Base-by-base conservation (phyloP, 1,284 basidiomycete species). In the Papiliotrema nemorosa region DNA sequence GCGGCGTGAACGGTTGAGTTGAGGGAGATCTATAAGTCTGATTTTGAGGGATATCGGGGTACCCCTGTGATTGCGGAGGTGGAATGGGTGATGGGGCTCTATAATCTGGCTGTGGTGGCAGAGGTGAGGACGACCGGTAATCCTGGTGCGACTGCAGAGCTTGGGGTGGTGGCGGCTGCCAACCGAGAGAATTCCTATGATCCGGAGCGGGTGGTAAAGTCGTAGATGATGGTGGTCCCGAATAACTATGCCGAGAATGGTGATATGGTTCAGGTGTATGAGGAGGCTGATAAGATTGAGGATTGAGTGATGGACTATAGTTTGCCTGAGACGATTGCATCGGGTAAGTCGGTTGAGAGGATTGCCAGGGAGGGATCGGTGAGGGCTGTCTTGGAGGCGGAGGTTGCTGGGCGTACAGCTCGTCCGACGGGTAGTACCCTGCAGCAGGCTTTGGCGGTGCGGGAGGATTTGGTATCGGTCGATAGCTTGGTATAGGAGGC, bases 351-450 rank as follows among this genome's bases (percentile, higher is more conserved):
- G 31, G 34, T 34, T 45, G n/a, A 14, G 44, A 37, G 20, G 33
- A 21, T 31, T 31, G 34, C 12, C 22, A 10, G 13, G 20, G 7
- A 16, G 36, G 39, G 7, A 7, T 12, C 21, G 27, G 29, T 3
- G 16, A 16, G n/a, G 25, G 16, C 34, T 53, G 54, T 39, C 48
- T 47, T 25, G 48, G 31, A 16, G 41, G 33, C 36, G 44, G 50
- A 43, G 44, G n/a, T 22, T 35, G 39, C 24, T 47, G 36, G 2
- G 48, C 54, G 43, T 69, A 69, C 38, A 70, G 59, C 62, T 72
- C 70, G 45, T 72, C 70, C 3, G 69, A 71, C 1, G 70, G 70
- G 44, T 72, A 72, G 1, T 67, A 68, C 0, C 62, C 65, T 13
- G 48, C 35, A 2, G 48, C 46, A 12, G 48, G 49, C 24, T 50